phyloP scores from a whole-genome alignment of 2,329 filamentous ascomycete species.

The Sclerotinia trifoliorum region DNA sequence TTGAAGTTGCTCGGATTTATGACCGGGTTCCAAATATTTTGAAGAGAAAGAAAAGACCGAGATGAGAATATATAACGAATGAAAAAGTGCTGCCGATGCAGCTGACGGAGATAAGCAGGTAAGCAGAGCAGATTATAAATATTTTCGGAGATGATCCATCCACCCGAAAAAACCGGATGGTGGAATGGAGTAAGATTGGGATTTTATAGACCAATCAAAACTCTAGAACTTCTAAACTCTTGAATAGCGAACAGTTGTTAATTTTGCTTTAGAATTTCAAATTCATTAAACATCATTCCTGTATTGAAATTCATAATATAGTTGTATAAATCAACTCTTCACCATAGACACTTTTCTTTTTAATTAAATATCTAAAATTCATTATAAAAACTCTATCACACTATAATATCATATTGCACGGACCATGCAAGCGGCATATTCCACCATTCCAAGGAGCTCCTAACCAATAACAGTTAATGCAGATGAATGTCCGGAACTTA shows the following conservation, averaged over 20 bases:
- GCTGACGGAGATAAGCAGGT: conserved; percentile 12
- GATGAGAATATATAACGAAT: not conserved
- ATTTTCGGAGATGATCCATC: conserved; percentile 1
- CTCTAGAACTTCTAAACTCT: too few relatives aligned
- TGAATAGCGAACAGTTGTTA: too few relatives aligned
- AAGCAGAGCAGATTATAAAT: conserved; percentile 8
- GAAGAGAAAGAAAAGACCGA: not conserved
- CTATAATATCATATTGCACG: too few relatives aligned
- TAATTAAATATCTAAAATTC: too few relatives aligned
- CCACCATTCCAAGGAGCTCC: not conserved
- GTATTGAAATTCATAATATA: too few relatives aligned
- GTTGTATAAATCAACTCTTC: too few relatives aligned
- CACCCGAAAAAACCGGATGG: not conserved
- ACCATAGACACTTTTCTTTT: too few relatives aligned
- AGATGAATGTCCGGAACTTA: not conserved
- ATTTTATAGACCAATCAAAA: too few relatives aligned
- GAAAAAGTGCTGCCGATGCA: not conserved
- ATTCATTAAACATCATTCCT: too few relatives aligned
- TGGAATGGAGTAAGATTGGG: not conserved
- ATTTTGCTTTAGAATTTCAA: too few relatives aligned
- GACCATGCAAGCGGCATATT: too few relatives aligned
- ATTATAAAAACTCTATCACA: too few relatives aligned
- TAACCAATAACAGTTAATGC: not conserved
- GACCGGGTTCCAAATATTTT: not conserved
- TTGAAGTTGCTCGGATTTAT: conserved; percentile 6